Conservation (phyloP, 2,329 filamentous ascomycete species). For the Paramyrothecium sp. region DNA sequence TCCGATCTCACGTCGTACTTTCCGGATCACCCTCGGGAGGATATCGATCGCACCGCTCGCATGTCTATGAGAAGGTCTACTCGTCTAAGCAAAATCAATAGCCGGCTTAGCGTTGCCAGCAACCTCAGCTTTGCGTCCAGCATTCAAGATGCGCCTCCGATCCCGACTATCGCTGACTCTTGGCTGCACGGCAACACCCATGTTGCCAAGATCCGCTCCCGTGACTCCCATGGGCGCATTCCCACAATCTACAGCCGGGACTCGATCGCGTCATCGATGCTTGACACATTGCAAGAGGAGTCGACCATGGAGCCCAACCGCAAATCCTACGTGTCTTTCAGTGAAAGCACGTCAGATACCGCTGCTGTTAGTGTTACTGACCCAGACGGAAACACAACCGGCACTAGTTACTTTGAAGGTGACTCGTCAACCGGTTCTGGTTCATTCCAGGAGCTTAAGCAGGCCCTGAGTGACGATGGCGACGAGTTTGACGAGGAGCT, state of each 20-base stretch:
- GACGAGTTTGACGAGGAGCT: conserved; percentile 90
- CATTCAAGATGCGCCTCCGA: conserved; percentile 87
- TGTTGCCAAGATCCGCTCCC: conserved; percentile 35
- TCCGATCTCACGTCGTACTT: conserved; percentile 97
- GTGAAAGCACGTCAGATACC: conserved; percentile 71
- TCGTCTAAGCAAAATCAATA: conserved; percentile 88
- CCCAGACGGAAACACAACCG: conserved; percentile 67
- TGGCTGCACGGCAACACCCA: conserved; percentile 65
- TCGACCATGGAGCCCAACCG: conserved; percentile 82
- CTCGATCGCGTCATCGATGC: conserved; percentile 83
- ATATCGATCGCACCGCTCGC: conserved; percentile 93
- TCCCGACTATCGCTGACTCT: conserved; percentile 91
- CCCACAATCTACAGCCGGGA: conserved; percentile 63
- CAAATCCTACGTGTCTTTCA: conserved; percentile 92
- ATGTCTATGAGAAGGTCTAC: conserved; percentile 89
- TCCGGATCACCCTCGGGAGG: conserved; percentile 88
- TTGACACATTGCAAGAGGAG: conserved; percentile 90
- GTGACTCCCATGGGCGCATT: conserved; percentile 48
- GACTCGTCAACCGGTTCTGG: conserved; percentile 68
- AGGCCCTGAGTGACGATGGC: conserved; percentile 84
- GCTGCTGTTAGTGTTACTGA: conserved; percentile 73
- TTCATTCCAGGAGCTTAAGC: conserved; percentile 79
- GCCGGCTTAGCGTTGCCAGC: conserved; percentile 89
- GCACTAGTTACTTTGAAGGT: conserved; percentile 84
- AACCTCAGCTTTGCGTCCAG: conserved; percentile 92